These are phyloP conservation scores for Austroboletus eburneus DNA, from an alignment of 768 basidiomycete genomes.

Conservation along the genomic window DNA sequence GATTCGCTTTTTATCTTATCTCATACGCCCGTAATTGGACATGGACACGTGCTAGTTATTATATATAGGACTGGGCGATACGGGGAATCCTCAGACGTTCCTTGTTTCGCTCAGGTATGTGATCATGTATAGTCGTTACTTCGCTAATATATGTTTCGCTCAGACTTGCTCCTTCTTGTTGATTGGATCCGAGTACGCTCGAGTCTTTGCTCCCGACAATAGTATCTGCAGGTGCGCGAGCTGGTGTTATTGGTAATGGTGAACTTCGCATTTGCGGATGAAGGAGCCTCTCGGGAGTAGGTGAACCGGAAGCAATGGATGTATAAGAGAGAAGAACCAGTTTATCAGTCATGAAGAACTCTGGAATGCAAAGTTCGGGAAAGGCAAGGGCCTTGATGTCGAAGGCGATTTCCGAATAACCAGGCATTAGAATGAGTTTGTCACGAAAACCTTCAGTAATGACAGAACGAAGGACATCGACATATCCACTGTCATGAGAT, in stretches of 20 bases:
- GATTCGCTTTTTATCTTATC: no score
- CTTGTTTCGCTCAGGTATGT: no score
- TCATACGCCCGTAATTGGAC: no score
- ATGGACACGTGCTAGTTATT: no score
- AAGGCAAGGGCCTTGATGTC: conserved; percentile 56
- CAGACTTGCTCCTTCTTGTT: no score
- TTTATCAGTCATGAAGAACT: conserved; percentile 60
- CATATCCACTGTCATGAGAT: conserved; percentile 73
- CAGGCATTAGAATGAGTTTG: conserved; percentile 62
- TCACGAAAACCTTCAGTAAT: conserved; percentile 61
- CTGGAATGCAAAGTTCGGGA: conserved; percentile 49
- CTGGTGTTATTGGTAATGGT: conserved; percentile 2
- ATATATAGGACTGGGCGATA: no score
- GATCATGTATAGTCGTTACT: no score
- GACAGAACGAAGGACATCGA: conserved; percentile 55
- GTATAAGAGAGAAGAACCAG: conserved; percentile 32
- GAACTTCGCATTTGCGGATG: conserved; percentile 12
- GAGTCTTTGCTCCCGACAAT: no score
- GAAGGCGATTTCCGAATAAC: conserved; percentile 57
- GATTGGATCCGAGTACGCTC: no score
- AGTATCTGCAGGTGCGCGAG: conserved; percentile 9
- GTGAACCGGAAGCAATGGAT: conserved; percentile 20
- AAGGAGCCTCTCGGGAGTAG: conserved; percentile 13
- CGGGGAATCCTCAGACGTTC: no score
- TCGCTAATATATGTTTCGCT: no score